Base-by-base conservation (phyloP, 495 filamentous ascomycete genomes). In the Aspergillus funiculosus region DNA sequence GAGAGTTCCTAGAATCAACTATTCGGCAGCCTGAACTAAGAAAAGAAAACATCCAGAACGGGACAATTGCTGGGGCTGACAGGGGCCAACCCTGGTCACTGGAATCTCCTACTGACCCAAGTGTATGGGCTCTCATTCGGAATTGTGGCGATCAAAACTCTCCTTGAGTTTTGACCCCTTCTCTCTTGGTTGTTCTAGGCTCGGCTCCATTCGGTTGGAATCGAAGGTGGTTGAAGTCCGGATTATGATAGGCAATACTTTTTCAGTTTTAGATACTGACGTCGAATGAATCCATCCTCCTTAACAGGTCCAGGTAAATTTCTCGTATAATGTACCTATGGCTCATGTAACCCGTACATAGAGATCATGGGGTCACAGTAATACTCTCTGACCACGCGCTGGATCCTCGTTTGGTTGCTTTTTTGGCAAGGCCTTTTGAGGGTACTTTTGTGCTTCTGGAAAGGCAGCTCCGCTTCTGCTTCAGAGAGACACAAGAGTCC, bases 61-160 rank as follows among this genome's bases (percentile, higher is more conserved):
- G 14, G 39, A 39, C n/a, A 22, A 36, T 38, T 22, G 32, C 44
- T 40, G 38, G 39, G 50, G 42, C 60, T 65, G 64, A 65, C 66
- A 69, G 61, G 45, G 43, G 55, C 50, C 53, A 50, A 64, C 50
- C 59, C 66, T 52, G 63, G 64, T 65, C 56, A 39, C 52, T 61
- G 62, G 64, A 60, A 57, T 44, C 55, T 51, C 45, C 32, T 45
- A 32, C 36, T 47, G 61, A 61, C 59, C 66, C 64, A 64, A 46
- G 29, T 54, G 46, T 51, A 38, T 58, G 62, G 64, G 48, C 50
- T 47, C 51, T 53, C 54, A n/a, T 55, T 58, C 57, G 62, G 58
- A 51, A 22, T 22, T 45, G 26, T 41, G 48, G 28, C 58, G 58
- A 66, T 67, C 60, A 50, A 34, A 52, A 50, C 39, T 44, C 42